Conservation (phyloP, 306 rosid species). For the Sesbania bispinosa region DNA sequence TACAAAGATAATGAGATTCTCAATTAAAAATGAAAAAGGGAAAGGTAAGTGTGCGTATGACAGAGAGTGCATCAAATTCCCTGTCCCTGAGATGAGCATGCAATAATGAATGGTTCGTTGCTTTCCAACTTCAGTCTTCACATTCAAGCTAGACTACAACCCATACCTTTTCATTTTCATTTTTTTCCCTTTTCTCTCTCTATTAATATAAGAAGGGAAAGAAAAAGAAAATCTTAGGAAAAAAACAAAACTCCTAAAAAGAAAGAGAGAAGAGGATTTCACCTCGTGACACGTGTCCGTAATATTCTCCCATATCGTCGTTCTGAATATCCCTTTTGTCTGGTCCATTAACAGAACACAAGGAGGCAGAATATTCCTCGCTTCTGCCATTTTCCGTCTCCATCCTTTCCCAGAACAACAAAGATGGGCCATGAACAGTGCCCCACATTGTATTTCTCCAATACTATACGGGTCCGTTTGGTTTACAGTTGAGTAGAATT, state of each 20-base stretch:
- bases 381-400: constrained; percentile 19
- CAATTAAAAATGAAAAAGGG: not conserved
- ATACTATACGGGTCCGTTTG: too few relatives aligned
- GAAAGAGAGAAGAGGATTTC: constrained; percentile 38
- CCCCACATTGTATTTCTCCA: too few relatives aligned
- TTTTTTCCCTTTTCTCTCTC: not conserved
- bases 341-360: constrained; percentile 41
- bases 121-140: constrained; percentile 69
- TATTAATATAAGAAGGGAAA: not conserved
- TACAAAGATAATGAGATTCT: constrained; percentile 10
- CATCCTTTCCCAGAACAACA: too few relatives aligned
- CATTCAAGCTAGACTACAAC: constrained; percentile 73
- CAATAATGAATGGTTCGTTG: constrained; percentile 66
- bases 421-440: too few relatives aligned
- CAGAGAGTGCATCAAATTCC: constrained; percentile 77
- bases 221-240: constrained; percentile 2
- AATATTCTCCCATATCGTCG: too few relatives aligned
- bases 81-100: too few relatives aligned
- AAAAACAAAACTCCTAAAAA: not conserved
- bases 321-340: constrained; percentile 90
- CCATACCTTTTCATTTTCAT: constrained; percentile 54
- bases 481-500: too few relatives aligned
- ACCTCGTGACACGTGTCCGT: constrained; percentile 53
- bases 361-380: constrained; percentile 78
- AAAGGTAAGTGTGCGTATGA: constrained; percentile 20